Evolutionary conservation across 805 yeast genomes (phyloP).

Genomic region (Metschnikowia colocasiae): DNA sequence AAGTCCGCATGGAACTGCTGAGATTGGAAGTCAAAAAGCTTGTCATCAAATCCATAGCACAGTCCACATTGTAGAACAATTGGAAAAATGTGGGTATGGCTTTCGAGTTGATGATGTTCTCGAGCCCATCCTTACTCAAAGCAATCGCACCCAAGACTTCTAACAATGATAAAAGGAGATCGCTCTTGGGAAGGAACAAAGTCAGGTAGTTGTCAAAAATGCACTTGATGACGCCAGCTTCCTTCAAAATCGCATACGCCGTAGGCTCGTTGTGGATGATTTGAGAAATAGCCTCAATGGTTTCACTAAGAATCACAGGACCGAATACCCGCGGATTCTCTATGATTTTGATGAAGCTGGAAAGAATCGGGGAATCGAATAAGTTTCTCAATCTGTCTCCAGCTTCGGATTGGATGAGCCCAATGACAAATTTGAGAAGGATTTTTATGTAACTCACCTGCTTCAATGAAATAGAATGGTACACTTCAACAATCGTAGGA

Average conservation of each 20-base stretch:
- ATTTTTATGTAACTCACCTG: conserved; percentile 51
- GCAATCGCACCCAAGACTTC: conserved; percentile 81
- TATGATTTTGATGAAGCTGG: conserved; percentile 56
- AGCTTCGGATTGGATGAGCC: conserved; percentile 65
- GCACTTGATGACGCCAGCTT: conserved; percentile 67
- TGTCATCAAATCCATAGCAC: conserved; percentile 50
- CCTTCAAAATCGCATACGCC: conserved; percentile 73
- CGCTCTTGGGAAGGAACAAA: conserved; percentile 56
- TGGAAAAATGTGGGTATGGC: conserved; percentile 45
- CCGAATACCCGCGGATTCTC: conserved; percentile 62
- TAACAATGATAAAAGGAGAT: conserved; percentile 50
- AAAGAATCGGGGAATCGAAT: conserved; percentile 77
- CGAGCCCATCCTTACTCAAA: conserved; percentile 68
- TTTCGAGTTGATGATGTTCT: conserved; percentile 44
- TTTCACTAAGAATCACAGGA: conserved; percentile 53
- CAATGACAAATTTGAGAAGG: conserved; percentile 58
- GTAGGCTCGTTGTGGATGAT: conserved; percentile 91
- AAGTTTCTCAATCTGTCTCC: conserved; percentile 83
- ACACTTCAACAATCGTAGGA: conserved; percentile 47
- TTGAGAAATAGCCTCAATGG: conserved; percentile 60
- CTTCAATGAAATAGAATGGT: conserved; percentile 52
- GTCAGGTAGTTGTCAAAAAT: conserved; percentile 55
- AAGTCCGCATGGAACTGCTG: conserved; percentile 72
- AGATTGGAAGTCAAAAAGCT: conserved; percentile 50
- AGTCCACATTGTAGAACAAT: conserved; percentile 45